Percentiles rank a stretch among this genome's conserved stretches.
These are phyloP conservation scores for Botryotinia calthae DNA, from an alignment of 2,329 filamentous ascomycete species.

Conservation along the genomic window DNA sequence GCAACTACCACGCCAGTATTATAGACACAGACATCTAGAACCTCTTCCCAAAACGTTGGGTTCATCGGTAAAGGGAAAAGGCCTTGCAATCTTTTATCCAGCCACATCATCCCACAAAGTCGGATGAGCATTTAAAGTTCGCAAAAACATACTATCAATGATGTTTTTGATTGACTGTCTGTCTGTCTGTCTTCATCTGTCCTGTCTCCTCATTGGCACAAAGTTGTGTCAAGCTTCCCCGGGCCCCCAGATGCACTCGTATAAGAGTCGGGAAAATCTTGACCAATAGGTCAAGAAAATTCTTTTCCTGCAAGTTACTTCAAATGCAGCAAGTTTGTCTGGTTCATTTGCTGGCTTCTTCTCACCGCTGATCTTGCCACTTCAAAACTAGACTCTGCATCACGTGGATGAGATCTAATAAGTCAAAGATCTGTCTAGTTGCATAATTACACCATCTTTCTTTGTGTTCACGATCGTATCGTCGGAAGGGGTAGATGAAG, in stretches of 20 bases:
- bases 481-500: background rate
- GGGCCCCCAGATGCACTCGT: background rate
- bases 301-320: conserved; percentile 13
- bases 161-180: background rate
- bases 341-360: background rate
- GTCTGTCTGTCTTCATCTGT: background rate
- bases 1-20: background rate
- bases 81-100: background rate
- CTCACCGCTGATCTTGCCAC: conserved; percentile 13
- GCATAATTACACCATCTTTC: background rate
- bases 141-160: background rate
- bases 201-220: conserved; percentile 6
- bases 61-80: background rate
- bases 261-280: background rate
- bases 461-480: conserved; percentile 1
- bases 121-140: background rate
- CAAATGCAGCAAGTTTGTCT: conserved; percentile 6
- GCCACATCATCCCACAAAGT: background rate
- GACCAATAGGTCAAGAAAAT: background rate
- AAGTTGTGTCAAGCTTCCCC: conserved; percentile 1
- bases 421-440: background rate
- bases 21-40: background rate
- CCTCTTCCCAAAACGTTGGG: background rate
- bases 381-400: background rate
- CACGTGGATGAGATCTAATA: conserved; percentile 6